Conservation (phyloP, 148 eudicot species). For the Amaranthus hypochondriacus region DNA sequence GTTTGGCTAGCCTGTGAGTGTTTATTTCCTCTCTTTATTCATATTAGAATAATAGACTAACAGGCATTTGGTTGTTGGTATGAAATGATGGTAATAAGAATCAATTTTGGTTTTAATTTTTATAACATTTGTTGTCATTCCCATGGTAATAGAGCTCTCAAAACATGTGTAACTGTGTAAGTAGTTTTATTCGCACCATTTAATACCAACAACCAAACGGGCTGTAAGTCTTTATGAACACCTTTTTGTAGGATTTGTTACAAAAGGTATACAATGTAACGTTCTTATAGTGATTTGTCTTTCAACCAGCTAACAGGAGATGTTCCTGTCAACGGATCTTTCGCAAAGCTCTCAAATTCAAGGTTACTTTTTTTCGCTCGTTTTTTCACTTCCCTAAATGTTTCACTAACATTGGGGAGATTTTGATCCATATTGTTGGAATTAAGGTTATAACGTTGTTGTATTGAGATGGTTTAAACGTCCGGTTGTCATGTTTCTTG, state of each 20-base stretch:
- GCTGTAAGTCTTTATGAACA: no score
- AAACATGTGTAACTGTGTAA: no score
- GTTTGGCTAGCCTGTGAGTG: conserved; percentile 36
- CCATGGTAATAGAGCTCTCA: no score
- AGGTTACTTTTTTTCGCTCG: conserved; percentile 29
- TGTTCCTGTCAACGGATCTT: conserved; percentile 54
- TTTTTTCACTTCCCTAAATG: background rate
- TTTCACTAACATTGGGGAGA: background rate
- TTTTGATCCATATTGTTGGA: background rate
- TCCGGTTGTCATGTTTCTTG: background rate
- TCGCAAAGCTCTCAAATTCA: conserved; percentile 47
- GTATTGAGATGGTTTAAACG: no score
- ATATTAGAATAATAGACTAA: background rate
- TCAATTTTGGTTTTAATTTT: no score
- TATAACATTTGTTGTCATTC: no score
- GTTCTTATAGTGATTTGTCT: conserved; percentile 39
- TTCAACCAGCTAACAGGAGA: conserved; percentile 41
- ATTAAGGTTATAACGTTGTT: no score
- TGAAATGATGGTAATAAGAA: no score
- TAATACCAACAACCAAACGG: no score
- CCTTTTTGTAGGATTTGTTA: background rate
- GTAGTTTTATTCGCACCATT: no score
- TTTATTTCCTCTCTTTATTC: background rate
- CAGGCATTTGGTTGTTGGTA: no score
- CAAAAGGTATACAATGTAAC: background rate